These are phyloP conservation scores for Candida corydali DNA, from an alignment of 805 yeast species.

Conservation along the genomic window DNA sequence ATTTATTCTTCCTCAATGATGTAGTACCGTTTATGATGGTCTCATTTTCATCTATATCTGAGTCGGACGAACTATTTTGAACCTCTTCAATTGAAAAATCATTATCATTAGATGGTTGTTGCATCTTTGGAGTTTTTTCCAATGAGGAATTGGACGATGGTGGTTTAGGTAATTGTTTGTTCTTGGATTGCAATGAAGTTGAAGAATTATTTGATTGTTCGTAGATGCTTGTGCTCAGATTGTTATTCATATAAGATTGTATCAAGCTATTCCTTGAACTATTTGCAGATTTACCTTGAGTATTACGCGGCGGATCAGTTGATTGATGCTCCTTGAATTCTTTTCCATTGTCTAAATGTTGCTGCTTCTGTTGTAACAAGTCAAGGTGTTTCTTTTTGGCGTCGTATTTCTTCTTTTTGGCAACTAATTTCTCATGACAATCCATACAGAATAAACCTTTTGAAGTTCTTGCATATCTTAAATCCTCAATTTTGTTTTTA, in stretches of 20 bases:
- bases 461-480: conserved; percentile 87
- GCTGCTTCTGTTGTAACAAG: conserved; percentile 10
- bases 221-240: conserved; percentile 1
- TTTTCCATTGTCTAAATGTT: conserved; percentile 7
- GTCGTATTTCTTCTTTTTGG: conserved; percentile 66
- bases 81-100: conserved; percentile 39
- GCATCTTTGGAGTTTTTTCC: neutral
- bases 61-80: conserved; percentile 31
- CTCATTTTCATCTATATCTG: conserved; percentile 17
- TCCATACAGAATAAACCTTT: conserved; percentile 91
- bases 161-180: conserved; percentile 15
- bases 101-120: conserved; percentile 10
- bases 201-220: conserved; percentile 4
- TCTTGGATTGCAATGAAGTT: conserved; percentile 8
- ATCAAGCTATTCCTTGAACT: conserved; percentile 8
- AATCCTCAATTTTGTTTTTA: conserved; percentile 77
- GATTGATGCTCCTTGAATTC: neutral
- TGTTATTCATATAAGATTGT: conserved; percentile 6
- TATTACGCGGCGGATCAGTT: neutral
- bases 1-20: conserved; percentile 8
- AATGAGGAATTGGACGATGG: conserved; percentile 8
- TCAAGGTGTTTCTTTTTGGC: conserved; percentile 33
- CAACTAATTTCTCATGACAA: conserved; percentile 82
- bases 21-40: conserved; percentile 7
- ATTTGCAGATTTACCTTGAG: conserved; percentile 3